Base-by-base conservation (phyloP, 495 filamentous ascomycete species). In the Penicillium ucsense region DNA sequence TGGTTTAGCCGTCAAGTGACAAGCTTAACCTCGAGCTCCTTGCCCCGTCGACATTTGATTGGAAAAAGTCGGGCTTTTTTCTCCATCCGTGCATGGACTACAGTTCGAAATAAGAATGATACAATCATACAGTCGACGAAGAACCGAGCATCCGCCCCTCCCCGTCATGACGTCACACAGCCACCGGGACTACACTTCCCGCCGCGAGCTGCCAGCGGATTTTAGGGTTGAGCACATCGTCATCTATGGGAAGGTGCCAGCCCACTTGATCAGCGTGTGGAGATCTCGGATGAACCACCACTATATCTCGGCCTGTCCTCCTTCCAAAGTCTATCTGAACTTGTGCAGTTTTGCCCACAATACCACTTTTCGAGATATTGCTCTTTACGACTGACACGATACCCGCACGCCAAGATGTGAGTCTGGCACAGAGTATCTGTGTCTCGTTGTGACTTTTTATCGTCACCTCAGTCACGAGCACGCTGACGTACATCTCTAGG, bases 401-500 rank as follows among this genome's bases (percentile, higher is more conserved):
- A 20, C 20, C 12, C 8, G 37, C 10, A 46, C 31, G 31, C 9
- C 31, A 45, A 36, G 32, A 53, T 42, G 47, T 37, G 34, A 20
- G 20, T 20, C 20, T 20, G 20, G 20, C 20, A 20, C 20, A 20
- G 20, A 20, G 20, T 20, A 20, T 20, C 20, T 20, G 20, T 20
- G 20, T 20, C 20, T 20, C 20, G 20, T 20, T 20, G 20, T 20
- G 20, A 20, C 20, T 1, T 20, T 20, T 20, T 20, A 20, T 20
- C 20, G 20, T 20, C 20, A 20, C 20, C 20, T 20, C 20, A 20
- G 20, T 20, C 20, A 6, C 9, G n/a, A 20, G 30, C 5, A n/a
- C 28, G 48, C 47, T 51, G 12, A 51, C n/a, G 43, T 29, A 37
- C 11, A 34, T 27, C 31, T 6, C 12, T 48, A 83, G 79, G 79